Base-by-base conservation (phyloP, 129 eudicot genomes). In the Kitagawia praeruptora region DNA sequence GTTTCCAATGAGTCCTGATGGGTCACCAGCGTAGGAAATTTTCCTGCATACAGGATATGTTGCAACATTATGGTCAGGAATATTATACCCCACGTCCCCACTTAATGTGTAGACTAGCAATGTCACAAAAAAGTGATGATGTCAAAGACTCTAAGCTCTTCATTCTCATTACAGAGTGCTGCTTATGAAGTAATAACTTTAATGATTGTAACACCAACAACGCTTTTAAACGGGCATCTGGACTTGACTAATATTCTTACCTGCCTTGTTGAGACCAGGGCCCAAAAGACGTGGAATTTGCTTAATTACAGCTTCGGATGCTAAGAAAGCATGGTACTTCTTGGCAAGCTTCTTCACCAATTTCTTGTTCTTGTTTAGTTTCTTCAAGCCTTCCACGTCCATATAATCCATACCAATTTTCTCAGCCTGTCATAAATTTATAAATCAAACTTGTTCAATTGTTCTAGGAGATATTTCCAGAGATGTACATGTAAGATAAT, bases 1-100 rank as follows among this genome's bases (percentile, higher is more conserved):
- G 75, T 73, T 87, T 89, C 93, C 1, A 89, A 84, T 13, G 93
- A 85, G 19, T 89, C 93, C 76, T 89, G 93, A 82, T 89, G 93
- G 25, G 84, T 69, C 39, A 89, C 90, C 74, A 89, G 89, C 4
- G 93, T 87, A n/a, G 93, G 93, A 56, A 89, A 89, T 81, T 89
- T 89, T 21, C 93, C 93, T 89, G 87, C 79, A 77, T 39, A 54
- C 27, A 11, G 12, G 13, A 39, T 34, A 40, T 11, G 6, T 10
- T 48, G 1, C 44, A 70, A 28, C 12, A 18, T 39, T 31, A 34
- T 4, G 38, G 19, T 66, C 72, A 31, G 0, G 40, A 11, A 28
- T 27, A 25, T 31, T 27, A 25, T 31, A 25, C 6, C 71, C 8
- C 11, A n/a, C n/a, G n/a, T n/a, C n/a, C n/a, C n/a, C n/a, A n/a